These are phyloP conservation scores for Talinum fruticosum DNA, from an alignment of 148 eudicot genomes.

Conservation along the genomic window DNA sequence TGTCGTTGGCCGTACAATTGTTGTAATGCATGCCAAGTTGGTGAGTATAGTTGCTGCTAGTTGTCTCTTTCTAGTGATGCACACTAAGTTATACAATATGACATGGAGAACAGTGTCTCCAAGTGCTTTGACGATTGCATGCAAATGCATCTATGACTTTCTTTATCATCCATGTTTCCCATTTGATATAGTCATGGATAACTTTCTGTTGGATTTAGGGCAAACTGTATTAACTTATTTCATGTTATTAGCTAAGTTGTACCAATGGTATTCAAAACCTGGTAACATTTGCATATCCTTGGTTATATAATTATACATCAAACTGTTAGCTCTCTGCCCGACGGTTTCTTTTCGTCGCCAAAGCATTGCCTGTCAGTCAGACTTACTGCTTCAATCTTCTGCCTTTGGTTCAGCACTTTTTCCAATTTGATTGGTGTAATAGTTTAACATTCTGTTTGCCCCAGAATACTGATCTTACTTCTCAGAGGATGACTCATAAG, in stretches of 20 bases:
- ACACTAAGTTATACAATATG: neutral
- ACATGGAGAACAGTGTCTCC: neutral
- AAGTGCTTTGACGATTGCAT: neutral
- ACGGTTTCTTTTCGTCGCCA: neutral
- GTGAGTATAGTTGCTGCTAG: slow-evolving; percentile 23
- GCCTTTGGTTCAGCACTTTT: neutral
- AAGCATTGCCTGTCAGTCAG: neutral
- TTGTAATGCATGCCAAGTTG: slow-evolving; percentile 40
- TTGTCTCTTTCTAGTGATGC: neutral
- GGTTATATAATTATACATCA: neutral
- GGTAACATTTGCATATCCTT: neutral
- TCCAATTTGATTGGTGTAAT: neutral
- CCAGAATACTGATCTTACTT: neutral
- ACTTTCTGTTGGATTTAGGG: neutral
- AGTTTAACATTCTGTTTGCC: neutral
- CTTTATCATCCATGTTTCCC: neutral
- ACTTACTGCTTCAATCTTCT: neutral
- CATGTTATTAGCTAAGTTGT: neutral
- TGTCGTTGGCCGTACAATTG: slow-evolving; percentile 38
- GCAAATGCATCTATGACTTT: neutral
- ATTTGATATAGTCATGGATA: neutral
- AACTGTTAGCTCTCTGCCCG: neutral
- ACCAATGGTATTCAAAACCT: no score
- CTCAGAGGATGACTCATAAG: neutral
- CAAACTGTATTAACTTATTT: neutral